Percentiles rank a stretch among this genome's conserved stretches.
These are phyloP conservation scores for Venturia carpophila DNA, from an alignment of 2,329 filamentous ascomycete species.

Conservation along the genomic window DNA sequence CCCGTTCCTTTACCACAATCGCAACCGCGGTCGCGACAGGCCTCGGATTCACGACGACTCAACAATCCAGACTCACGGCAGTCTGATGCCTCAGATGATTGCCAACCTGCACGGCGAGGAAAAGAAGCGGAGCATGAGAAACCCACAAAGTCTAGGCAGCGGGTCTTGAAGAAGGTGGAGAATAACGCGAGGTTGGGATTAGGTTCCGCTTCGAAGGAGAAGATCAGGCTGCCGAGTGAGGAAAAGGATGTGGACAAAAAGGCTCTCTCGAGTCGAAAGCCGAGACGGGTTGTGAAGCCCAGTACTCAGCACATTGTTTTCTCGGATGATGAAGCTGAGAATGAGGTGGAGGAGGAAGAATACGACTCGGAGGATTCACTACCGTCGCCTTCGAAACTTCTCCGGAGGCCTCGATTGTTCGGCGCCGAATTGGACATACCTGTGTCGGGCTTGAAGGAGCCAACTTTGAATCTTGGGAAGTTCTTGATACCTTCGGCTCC, in stretches of 20 bases:
- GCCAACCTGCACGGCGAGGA: background rate
- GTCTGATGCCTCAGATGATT: background rate
- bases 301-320: background rate
- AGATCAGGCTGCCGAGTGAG: background rate
- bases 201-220: background rate
- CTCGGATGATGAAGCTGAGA: slow-evolving; percentile 2
- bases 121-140: background rate
- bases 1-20: background rate
- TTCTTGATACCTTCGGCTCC: background rate
- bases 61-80: background rate
- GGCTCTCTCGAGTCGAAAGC: background rate
- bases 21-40: background rate
- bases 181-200: background rate
- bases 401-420: background rate
- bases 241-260: background rate
- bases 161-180: slow-evolving; percentile 5
- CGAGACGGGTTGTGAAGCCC: background rate
- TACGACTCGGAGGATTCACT: slow-evolving; percentile 9
- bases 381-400: background rate
- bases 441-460: background rate
- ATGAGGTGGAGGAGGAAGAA: background rate
- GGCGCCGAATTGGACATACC: background rate
- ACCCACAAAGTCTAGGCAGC: background rate
- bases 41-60: background rate
- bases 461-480: background rate